Evolutionary conservation across 768 basidiomycete genomes (phyloP), one percentile per base, ranked within the genome.

Genomic region (Naganishia vaughanmartiniae): DNA sequence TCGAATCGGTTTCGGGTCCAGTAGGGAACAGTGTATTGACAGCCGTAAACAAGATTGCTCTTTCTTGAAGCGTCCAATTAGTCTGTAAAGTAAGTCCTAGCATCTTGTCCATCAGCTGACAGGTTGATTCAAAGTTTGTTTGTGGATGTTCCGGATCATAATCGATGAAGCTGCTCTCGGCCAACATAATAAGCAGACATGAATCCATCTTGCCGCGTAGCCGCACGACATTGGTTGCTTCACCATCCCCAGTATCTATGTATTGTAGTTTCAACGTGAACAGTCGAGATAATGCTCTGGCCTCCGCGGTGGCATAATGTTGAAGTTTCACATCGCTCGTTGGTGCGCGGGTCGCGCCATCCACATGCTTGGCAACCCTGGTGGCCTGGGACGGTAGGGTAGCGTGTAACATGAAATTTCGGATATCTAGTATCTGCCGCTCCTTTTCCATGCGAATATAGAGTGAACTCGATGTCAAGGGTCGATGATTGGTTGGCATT

Each of bases 391-490:
- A 71, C 26, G 76, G 89, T 26, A 93, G 82, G 56, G 78, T 83
- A n/a, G 89, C 89, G 67, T 85, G 77, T 1, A 94, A 82, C 14
- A 91, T 75, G 77, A 87, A 94, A 72, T 90, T 86, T 15, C 88
- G 87, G 67, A 94, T 88, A 31, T 87, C 82, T 53, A 81, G 79
- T 2, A 86, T 87, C 65, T 83, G 84, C 33, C 81, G 81, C 72
- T 91, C 87, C 24, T 89, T 87, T 54, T 86, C 76, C 70, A 90
- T 77, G 7, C 86, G 83, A 0, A 21, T 26, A 15, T 28, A 45
- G 24, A 63, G 26, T 19, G 17, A 17, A 24, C n/a, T 45, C 14
- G 60, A 21, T 26, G 60, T 63, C 60, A 45, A 63, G 24, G 39
- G 36, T 12, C 60, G 60, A 24, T 42, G 21, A 26, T 26, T 42